phyloP scores from a whole-genome alignment of 1,284 basidiomycete species.

The Naganishia cerealis region DNA sequence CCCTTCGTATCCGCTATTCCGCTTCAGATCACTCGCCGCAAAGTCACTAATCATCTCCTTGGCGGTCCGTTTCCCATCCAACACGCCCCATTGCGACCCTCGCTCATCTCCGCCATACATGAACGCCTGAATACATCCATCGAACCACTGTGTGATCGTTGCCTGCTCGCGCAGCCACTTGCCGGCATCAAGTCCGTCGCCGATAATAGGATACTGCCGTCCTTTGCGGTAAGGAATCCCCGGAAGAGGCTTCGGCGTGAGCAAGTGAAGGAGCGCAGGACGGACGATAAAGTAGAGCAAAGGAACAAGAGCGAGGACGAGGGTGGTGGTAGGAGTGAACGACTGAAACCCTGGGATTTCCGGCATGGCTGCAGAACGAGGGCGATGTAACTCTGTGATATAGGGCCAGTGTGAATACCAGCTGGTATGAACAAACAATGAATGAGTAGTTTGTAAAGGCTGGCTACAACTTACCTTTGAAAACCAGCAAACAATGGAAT shows the following conservation, averaged over 20 bases:
- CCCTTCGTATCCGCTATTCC: slow-evolving; percentile 11
- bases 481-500: too few species aligned
- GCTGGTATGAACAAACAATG: too few species aligned
- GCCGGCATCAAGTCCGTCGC: slow-evolving; percentile 23
- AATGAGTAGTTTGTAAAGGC: too few species aligned
- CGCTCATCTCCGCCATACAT: slow-evolving; percentile 13
- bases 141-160: slow-evolving; percentile 27
- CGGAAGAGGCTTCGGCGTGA: slow-evolving; percentile 27
- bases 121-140: slow-evolving; percentile 15
- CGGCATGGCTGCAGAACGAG: neutral
- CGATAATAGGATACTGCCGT: slow-evolving; percentile 26
- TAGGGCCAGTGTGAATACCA: too few species aligned
- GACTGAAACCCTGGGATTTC: neutral
- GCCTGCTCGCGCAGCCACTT: slow-evolving; percentile 8
- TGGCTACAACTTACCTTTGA: too few species aligned
- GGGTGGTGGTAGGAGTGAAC: neutral
- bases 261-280: slow-evolving; percentile 1
- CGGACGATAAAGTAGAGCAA: slow-evolving; percentile 16
- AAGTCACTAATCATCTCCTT: slow-evolving; percentile 2
- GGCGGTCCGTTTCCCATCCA: slow-evolving; percentile 4
- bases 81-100: slow-evolving; percentile 8
- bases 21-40: neutral
- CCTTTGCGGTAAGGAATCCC: slow-evolving; percentile 28
- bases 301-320: neutral
- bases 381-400: too few species aligned